These are phyloP conservation scores for Dentiscutata heterogama DNA, from an alignment of 371 early-diverging fungal species.

Conservation along the genomic window DNA sequence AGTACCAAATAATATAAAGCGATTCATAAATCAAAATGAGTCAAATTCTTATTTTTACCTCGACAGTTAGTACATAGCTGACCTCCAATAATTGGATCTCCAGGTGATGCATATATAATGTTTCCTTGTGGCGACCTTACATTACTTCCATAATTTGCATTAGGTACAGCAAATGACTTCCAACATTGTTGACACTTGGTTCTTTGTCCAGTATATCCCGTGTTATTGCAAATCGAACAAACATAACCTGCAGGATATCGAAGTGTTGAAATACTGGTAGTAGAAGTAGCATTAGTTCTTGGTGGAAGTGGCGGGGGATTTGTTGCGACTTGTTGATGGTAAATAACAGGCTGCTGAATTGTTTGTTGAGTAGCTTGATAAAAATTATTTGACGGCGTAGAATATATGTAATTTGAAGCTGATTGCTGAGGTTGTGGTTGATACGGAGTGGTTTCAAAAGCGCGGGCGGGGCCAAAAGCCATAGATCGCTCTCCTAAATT, in stretches of 20 bases:
- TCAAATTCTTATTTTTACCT: slow-evolving; percentile 28
- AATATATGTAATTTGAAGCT: not conserved
- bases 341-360: not conserved
- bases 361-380: not conserved
- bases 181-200: slow-evolving; percentile 10
- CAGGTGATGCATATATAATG: not conserved
- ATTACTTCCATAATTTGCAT: not conserved
- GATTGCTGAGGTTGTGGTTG: slow-evolving; percentile 1
- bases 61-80: slow-evolving; percentile 19
- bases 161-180: not conserved
- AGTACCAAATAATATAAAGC: not conserved
- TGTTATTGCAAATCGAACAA: not conserved
- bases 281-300: not conserved
- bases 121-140: not conserved
- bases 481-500: slow-evolving; percentile 29
- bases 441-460: not conserved
- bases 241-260: slow-evolving; percentile 18
- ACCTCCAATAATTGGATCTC: slow-evolving; percentile 28
- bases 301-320: not conserved
- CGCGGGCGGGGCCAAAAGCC: slow-evolving; percentile 22
- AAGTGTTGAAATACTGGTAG: not conserved
- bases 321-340: not conserved
- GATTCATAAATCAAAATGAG: not conserved
- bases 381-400: not conserved
- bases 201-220: slow-evolving; percentile 13